phyloP scores from a whole-genome alignment of 352 stramenopile species.

The Globisporangium mamillatum region DNA sequence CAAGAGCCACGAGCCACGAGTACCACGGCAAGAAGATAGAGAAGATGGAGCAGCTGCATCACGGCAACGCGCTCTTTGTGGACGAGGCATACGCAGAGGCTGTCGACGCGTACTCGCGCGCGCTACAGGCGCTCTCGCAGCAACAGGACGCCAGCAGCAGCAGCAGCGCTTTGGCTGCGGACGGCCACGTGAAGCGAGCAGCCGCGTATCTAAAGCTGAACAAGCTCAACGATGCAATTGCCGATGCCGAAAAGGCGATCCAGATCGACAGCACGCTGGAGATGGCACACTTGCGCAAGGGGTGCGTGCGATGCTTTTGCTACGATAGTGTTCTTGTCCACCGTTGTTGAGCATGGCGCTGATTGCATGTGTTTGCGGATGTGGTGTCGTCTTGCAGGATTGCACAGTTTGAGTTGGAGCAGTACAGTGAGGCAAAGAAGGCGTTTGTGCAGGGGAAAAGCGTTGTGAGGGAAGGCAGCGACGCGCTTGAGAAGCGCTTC shows the following conservation, averaged over 20 bases:
- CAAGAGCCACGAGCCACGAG: not conserved
- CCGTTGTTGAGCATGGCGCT: not conserved
- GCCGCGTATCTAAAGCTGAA: slow-evolving; percentile 68
- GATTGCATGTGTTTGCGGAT: not conserved
- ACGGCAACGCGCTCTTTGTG: slow-evolving; percentile 81
- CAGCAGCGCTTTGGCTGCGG: slow-evolving; percentile 19
- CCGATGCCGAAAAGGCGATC: slow-evolving; percentile 49
- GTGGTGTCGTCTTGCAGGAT: slow-evolving; percentile 29
- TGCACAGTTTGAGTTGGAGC: slow-evolving; percentile 80
- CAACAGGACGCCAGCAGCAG: slow-evolving; percentile 15
- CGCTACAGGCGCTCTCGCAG: slow-evolving; percentile 29
- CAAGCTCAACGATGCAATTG: slow-evolving; percentile 48
- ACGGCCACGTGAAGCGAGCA: slow-evolving; percentile 65
- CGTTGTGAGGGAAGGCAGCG: slow-evolving; percentile 23
- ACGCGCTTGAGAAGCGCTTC: slow-evolving; percentile 51
- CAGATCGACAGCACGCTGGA: slow-evolving; percentile 45
- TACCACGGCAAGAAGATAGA: no score
- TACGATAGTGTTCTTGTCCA: not conserved
- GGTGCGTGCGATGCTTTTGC: slow-evolving; percentile 31
- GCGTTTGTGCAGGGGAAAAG: slow-evolving; percentile 58
- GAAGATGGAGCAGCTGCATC: slow-evolving; percentile 65
- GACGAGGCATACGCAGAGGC: slow-evolving; percentile 77
- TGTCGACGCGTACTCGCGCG: slow-evolving; percentile 47
- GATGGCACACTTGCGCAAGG: slow-evolving; percentile 71
- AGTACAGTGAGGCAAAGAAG: slow-evolving; percentile 59